These are phyloP conservation scores for Draba incana DNA, from an alignment of 345 rosid genomes.

Conservation along the genomic window DNA sequence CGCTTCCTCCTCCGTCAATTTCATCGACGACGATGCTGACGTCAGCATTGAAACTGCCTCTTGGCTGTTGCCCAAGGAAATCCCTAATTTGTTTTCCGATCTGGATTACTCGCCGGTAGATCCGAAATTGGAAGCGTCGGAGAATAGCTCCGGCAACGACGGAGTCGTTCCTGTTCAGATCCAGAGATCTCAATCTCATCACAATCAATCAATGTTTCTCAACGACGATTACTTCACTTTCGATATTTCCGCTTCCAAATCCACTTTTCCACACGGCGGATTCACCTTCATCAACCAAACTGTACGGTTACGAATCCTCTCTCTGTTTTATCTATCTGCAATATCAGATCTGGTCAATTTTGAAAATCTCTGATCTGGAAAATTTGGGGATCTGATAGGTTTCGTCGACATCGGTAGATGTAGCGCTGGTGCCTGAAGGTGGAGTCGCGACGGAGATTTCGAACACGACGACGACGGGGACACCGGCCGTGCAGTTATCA, in stretches of 20 bases:
- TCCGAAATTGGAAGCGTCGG: slow-evolving; percentile 63
- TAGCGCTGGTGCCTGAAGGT: slow-evolving; percentile 80
- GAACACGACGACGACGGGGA: slow-evolving; percentile 43
- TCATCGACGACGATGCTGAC: slow-evolving; percentile 52
- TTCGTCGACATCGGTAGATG: slow-evolving; percentile 74
- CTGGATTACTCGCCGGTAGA: slow-evolving; percentile 57
- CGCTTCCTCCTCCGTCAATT: slow-evolving; percentile 47
- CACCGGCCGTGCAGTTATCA: slow-evolving; percentile 56
- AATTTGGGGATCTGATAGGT: slow-evolving; percentile 44
- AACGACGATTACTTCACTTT: slow-evolving; percentile 56
- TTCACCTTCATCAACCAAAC: slow-evolving; percentile 57
- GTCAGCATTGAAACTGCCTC: slow-evolving; percentile 74
- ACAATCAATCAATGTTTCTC: slow-evolving; percentile 36
- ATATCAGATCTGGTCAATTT: too few relatives aligned
- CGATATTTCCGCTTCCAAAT: slow-evolving; percentile 56
- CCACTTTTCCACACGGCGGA: slow-evolving; percentile 40
- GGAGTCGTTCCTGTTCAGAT: slow-evolving; percentile 79
- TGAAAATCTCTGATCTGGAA: neutral
- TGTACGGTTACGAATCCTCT: slow-evolving; percentile 50
- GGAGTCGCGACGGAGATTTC: slow-evolving; percentile 56
- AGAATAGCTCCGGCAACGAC: slow-evolving; percentile 73
- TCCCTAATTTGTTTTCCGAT: slow-evolving; percentile 64
- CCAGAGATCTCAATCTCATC: slow-evolving; percentile 14
- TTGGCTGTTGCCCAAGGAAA: slow-evolving; percentile 66
- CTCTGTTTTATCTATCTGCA: slow-evolving; percentile 3